These are phyloP conservation scores for Hanseniaspora guilliermondii DNA, from an alignment of 805 yeast species.

Conservation along the genomic window DNA sequence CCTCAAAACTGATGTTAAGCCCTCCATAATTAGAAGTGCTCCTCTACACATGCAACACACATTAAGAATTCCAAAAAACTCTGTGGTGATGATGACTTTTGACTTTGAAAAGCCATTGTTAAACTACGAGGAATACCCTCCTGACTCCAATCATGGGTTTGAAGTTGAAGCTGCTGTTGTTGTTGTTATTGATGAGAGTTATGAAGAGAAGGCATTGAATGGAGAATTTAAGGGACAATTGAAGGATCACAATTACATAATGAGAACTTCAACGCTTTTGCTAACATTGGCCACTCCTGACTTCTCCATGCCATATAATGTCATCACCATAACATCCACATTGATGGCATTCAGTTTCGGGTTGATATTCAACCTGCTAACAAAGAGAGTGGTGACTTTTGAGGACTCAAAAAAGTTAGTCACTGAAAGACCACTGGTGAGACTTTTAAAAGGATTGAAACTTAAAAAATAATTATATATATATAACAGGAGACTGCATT, in stretches of 20 bases:
- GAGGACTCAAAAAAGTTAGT: constrained; percentile 43
- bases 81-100: constrained; percentile 51
- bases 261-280: constrained; percentile 77
- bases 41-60: constrained; percentile 74
- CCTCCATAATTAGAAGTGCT: constrained; percentile 66
- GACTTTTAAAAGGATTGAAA: constrained; percentile 17
- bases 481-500: neutral
- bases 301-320: constrained; percentile 97
- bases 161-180: constrained; percentile 84
- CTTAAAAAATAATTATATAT: neutral
- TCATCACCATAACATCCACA: constrained; percentile 84
- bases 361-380: constrained; percentile 62
- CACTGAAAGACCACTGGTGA: constrained; percentile 16
- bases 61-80: constrained; percentile 50
- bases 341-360: constrained; percentile 89
- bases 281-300: constrained; percentile 91
- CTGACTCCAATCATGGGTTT: constrained; percentile 97
- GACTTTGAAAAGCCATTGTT: constrained; percentile 80
- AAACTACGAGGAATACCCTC: constrained; percentile 88
- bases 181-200: constrained; percentile 35
- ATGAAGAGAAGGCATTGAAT: constrained; percentile 41
- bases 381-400: constrained; percentile 62
- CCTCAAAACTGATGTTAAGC: constrained; percentile 47
- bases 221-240: constrained; percentile 34
- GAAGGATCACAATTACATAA: constrained; percentile 29